Evolutionary conservation across 1,284 basidiomycete species (phyloP), one percentile per base, ranked within the genome.

Genomic region (Rhizoctonia solani): DNA sequence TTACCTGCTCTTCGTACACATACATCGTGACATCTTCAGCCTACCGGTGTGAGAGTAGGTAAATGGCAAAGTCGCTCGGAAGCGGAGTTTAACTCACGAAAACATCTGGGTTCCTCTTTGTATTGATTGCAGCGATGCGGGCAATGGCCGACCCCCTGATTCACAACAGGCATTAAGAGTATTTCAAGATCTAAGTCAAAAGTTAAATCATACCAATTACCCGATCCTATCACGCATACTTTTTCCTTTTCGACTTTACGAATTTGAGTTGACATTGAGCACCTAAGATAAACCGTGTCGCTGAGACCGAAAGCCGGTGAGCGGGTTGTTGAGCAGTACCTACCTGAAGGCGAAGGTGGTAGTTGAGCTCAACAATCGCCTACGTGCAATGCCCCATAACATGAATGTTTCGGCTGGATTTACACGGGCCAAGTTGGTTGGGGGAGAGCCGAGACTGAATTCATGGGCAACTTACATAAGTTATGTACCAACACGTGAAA

Each of bases 111-210:
- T 79, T 75, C 53, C 74, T 74, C 44, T 73, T 75, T 3, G 80
- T 76, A 71, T 85, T 84, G 72, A 80, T 77, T 29, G 79, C 80
- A 8, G 82, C 81, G 63, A 85, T 82, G 69, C 81, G 80, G 23
- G 84, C 83, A 52, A 85, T 80, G 1, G 83, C 83, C 4, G 81
- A 81, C 1, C 83, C 84, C 83, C 82, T 81, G 69, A 78, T 63
- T 59, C 47, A 11, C 21, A n/a, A 41, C 0, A 70, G 21, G 25
- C 2, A 34, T 34, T 2, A 30, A 54, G 34, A 14, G 30, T 29
- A 21, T 3, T 9, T n/a, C 19, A 16, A 4, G 14, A 46, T 19
- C 6, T 13, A 21, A 23, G 11, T 34, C 23, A 47, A 19, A 14
- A 14, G 42, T n/a, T 54, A 54, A 34, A 39, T 66, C 70, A 54